A percentile compares a stretch with the other conserved stretches of the same genome.
Evolutionary conservation across 2,329 filamentous ascomycete species (phyloP).

Genomic region (Colletotrichum eremochloae): DNA sequence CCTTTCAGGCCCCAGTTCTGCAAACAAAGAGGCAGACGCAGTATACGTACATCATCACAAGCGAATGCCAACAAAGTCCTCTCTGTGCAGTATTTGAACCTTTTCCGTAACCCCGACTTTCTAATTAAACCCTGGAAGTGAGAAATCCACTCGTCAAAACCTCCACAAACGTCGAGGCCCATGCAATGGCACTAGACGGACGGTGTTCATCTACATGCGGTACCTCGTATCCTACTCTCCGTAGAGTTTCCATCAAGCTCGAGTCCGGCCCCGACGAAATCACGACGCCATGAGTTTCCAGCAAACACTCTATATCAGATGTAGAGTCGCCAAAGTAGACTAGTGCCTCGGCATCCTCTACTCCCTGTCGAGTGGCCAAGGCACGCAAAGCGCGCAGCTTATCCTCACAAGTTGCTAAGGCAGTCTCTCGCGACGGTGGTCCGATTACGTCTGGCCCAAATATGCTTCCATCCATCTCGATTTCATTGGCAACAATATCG

Average conservation of each 20-base stretch:
- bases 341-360: constrained; percentile 44
- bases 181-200: constrained; percentile 46
- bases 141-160: constrained; percentile 34
- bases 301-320: constrained; percentile 68
- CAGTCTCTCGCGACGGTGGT: constrained; percentile 45
- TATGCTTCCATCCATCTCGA: constrained; percentile 55
- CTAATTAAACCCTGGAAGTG: neutral
- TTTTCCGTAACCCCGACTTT: neutral
- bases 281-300: constrained; percentile 60
- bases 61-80: neutral
- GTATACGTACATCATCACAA: neutral
- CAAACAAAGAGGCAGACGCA: constrained; percentile 22
- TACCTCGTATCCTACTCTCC: constrained; percentile 50
- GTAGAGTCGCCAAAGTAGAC: constrained; percentile 71
- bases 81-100: neutral
- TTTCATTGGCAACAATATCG: constrained; percentile 60
- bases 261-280: constrained; percentile 54
- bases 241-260: constrained; percentile 45
- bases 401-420: constrained; percentile 58
- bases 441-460: constrained; percentile 54
- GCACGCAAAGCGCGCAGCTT: constrained; percentile 59
- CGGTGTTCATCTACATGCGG: constrained; percentile 46
- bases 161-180: constrained; percentile 50
- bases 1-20: neutral
- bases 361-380: constrained; percentile 44